A percentile compares a stretch with the other conserved stretches of the same genome.
Conservation (phyloP, 2,329 filamentous ascomycete genomes). For the Clonostachys rosea region DNA sequence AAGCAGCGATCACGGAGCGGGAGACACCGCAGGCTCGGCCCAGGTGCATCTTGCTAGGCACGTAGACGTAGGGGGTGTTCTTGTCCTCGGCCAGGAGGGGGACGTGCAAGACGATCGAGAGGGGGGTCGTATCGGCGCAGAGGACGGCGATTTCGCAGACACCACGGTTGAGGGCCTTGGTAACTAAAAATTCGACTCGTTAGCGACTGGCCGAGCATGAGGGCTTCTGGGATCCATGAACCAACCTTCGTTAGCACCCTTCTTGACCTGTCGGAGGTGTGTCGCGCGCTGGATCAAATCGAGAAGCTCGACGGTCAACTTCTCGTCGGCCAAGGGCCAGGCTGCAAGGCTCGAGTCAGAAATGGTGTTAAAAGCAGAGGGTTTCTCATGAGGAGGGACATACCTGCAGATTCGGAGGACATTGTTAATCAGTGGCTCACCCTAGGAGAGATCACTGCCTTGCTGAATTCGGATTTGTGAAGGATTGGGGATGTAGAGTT, state of each 20-base stretch:
- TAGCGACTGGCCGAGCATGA: neutral
- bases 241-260: conserved; percentile 74
- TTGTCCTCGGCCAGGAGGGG: conserved; percentile 71
- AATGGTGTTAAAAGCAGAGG: neutral
- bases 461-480: conserved; percentile 7
- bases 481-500: conserved; percentile 4
- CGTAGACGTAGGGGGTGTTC: conserved; percentile 56
- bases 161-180: conserved; percentile 88
- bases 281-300: conserved; percentile 73
- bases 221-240: neutral
- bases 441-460: conserved; percentile 54
- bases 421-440: conserved; percentile 16
- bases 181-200: conserved; percentile 30
- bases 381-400: neutral
- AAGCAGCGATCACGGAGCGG: conserved; percentile 79
- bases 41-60: conserved; percentile 76
- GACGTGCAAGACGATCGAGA: conserved; percentile 85
- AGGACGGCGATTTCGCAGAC: conserved; percentile 86
- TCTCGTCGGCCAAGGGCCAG: conserved; percentile 69
- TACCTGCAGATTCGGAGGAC: conserved; percentile 17
- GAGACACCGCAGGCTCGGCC: conserved; percentile 87
- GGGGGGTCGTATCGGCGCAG: conserved; percentile 80
- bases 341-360: conserved; percentile 28
- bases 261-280: conserved; percentile 71
- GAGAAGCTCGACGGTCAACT: conserved; percentile 76